Evolutionary conservation across 805 yeast genomes (phyloP), one percentile per base, ranked within the genome.

Genomic region (Starmerella vaccinii): DNA sequence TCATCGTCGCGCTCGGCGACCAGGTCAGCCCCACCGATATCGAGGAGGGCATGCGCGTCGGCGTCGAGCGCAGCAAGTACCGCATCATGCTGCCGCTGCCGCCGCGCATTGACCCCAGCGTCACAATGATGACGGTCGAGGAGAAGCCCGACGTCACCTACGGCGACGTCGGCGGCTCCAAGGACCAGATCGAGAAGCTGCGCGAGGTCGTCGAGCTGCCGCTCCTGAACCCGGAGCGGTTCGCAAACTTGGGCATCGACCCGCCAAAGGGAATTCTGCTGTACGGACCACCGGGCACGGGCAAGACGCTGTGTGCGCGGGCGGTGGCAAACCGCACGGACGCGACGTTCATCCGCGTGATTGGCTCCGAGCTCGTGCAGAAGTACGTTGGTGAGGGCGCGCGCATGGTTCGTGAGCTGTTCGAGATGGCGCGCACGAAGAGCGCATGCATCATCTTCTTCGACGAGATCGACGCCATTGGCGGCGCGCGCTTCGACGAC

Each of bases 321-420:
- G 99, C 99, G 0, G 98, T 92, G 21, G 99, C 99, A 43, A 92
- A 92, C 68, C 82, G 98, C 73, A 92, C 99, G 2, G 98, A 92
- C 69, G 98, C 99, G 23, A 92, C 99, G 0, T 92, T 92, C 61
- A 92, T 92, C 57, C 82, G 98, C 64, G 98, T 92, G 49, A 92
- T 92, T 71, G 99, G 98, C 9, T 90, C 97, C 1, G 98, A 92
- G 69, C 76, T 92, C 66, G 98, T 92, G 27, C 99, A 92, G 68
- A 92, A 92, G 68, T 92, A 92, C 67, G 97, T 92, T 47, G 99
- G 99, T 66, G 99, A 92, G 72, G 99, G 99, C 72, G 98, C 98
- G 4, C 80, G 98, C 66, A 92, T 92, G 98, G 97, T 92, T 49
- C 80, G 99, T 69, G 99, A 92, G 71, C 76, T 92, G 63, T 92